Conservation (phyloP, 176 grass and related monocot genomes). For the Alopecurus myosuroides region DNA sequence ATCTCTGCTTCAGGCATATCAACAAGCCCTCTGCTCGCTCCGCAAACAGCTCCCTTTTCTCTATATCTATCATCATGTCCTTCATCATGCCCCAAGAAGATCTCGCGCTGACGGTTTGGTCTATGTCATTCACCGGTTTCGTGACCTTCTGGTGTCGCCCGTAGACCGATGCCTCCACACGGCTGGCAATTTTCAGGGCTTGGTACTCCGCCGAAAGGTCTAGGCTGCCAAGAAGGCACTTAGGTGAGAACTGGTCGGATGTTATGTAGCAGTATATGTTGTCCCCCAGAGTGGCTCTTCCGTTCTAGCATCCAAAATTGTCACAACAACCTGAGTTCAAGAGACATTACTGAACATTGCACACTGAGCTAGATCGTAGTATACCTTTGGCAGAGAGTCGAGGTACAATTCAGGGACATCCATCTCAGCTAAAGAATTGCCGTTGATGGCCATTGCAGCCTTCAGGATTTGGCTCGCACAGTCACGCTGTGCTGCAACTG, state of each 20-base stretch:
- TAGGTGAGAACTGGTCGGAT: conserved; percentile 74
- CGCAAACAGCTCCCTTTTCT: too few species aligned
- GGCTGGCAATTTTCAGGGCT: conserved; percentile 73
- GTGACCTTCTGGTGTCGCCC: conserved; percentile 54
- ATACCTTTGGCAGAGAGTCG: too few species aligned
- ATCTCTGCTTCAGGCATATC: conserved; percentile 92
- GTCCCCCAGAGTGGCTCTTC: conserved; percentile 71
- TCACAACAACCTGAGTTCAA: not conserved
- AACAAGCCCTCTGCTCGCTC: too few species aligned
- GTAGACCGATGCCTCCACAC: conserved; percentile 76
- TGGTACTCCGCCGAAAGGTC: too few species aligned
- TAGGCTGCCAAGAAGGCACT: conserved; percentile 82
- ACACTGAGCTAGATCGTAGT: not conserved
- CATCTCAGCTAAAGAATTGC: conserved; percentile 59
- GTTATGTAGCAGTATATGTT: conserved; percentile 76
- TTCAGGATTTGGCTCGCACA: conserved; percentile 61
- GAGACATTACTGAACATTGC: not conserved
- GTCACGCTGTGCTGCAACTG: conserved; percentile 50
- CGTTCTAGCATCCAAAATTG: conserved; percentile 52
- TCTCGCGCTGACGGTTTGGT: conserved; percentile 33
- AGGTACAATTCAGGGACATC: conserved; percentile 55
- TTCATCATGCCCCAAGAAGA: too few species aligned
- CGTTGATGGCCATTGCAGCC: conserved; percentile 73
- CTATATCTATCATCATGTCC: too few species aligned
- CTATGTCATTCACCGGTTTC: conserved; percentile 42